Percentiles rank a stretch among this genome's conserved stretches.
Conservation (phyloP, 192 early-diverging fungal species). For the Coemansia sp. region DNA sequence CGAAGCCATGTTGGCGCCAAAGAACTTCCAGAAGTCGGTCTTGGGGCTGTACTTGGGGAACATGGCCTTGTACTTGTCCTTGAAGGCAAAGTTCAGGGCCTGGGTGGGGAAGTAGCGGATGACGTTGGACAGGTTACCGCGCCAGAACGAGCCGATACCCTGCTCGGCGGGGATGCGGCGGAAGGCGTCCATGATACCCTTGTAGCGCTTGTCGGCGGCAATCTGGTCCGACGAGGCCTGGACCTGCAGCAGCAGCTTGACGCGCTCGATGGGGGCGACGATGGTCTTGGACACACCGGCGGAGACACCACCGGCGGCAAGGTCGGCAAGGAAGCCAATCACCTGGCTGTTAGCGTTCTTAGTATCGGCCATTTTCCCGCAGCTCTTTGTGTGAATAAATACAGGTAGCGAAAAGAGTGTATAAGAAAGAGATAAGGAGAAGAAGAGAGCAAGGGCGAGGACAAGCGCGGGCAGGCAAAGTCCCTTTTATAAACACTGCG, state of each 20-base stretch:
- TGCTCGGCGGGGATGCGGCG: constrained; percentile 80
- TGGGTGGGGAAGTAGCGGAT: constrained; percentile 99
- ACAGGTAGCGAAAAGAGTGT: no score
- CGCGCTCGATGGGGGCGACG: constrained; percentile 95
- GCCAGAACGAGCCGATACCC: constrained; percentile 69
- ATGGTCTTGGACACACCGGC: constrained; percentile 98
- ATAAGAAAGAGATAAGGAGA: no score
- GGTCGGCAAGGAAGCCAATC: constrained; percentile 57
- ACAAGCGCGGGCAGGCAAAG: no score
- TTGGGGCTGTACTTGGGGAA: constrained; percentile 76
- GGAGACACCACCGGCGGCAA: constrained; percentile 88
- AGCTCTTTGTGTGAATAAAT: neutral
- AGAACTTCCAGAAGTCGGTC: constrained; percentile 78
- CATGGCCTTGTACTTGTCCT: constrained; percentile 93
- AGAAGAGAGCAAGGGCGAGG: neutral
- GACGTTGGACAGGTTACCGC: constrained; percentile 92
- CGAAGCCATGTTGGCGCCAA: constrained; percentile 89
- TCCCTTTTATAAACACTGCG: no score
- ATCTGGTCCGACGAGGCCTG: constrained; percentile 66
- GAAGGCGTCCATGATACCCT: constrained; percentile 92
- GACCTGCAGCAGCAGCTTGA: constrained; percentile 93
- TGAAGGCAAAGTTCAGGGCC: constrained; percentile 96
- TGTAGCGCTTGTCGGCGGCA: constrained; percentile 67
- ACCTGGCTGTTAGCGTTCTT: constrained; percentile 34
- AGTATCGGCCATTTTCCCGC: constrained; percentile 35